Conservation (phyloP, 176 grass and related monocot genomes). For the Poa pratensis region DNA sequence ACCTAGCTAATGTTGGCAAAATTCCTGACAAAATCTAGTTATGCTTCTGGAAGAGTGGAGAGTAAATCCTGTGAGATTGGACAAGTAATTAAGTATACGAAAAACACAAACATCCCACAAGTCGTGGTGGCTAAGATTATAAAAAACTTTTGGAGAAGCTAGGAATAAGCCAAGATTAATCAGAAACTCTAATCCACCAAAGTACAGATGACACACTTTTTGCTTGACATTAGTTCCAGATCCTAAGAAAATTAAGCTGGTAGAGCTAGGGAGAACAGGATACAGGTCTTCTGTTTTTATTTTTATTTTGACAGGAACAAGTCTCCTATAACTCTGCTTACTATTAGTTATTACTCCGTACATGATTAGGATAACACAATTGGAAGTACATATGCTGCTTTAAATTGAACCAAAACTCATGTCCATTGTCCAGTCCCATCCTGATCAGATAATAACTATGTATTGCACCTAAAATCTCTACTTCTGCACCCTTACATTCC, state of each 20-base stretch:
- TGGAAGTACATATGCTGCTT: background rate
- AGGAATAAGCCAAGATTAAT: background rate
- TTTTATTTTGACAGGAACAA: too few species aligned
- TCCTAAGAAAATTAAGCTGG: too few species aligned
- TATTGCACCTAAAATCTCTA: background rate
- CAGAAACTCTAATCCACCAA: background rate
- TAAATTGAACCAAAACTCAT: background rate
- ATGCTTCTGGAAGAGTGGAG: background rate
- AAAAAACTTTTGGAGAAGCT: background rate
- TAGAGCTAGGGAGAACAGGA: too few species aligned
- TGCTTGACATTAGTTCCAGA: background rate
- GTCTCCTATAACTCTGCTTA: background rate
- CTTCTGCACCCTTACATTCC: background rate
- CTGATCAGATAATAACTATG: background rate
- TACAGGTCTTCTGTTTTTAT: too few species aligned
- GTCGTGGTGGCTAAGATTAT: background rate
- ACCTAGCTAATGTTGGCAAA: background rate
- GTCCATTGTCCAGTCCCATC: background rate
- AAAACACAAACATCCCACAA: background rate
- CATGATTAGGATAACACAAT: background rate
- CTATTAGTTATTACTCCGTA: background rate
- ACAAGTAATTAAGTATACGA: background rate
- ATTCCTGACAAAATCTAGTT: background rate
- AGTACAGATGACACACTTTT: background rate
- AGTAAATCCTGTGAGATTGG: constrained; percentile 2